A percentile compares a stretch with the other conserved stretches of the same genome.
These are phyloP conservation scores for Allium sativum DNA, from an alignment of 106 monocot species.

Conservation along the genomic window DNA sequence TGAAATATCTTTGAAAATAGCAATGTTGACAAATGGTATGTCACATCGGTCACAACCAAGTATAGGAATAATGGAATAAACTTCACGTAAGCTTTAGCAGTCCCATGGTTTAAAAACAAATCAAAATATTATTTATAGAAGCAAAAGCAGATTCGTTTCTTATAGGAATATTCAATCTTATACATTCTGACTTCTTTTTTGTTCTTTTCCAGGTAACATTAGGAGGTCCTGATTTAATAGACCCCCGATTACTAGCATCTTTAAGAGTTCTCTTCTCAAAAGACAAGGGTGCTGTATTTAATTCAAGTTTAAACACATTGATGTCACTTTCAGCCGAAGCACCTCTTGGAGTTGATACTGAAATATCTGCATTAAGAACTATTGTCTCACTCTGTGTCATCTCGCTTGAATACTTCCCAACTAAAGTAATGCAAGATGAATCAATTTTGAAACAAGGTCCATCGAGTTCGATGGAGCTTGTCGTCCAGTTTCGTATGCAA, in stretches of 20 bases:
- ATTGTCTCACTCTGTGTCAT: constrained; percentile 65
- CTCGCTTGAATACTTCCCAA: constrained; percentile 68
- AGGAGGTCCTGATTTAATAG: constrained; percentile 69
- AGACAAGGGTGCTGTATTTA: constrained; percentile 30
- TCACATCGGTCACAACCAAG: too few relatives aligned
- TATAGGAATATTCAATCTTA: background rate
- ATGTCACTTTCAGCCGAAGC: constrained; percentile 49
- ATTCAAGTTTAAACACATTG: constrained; percentile 28
- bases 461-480: constrained; percentile 46
- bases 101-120: too few relatives aligned
- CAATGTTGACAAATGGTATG: too few relatives aligned
- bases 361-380: constrained; percentile 54
- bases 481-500: constrained; percentile 70
- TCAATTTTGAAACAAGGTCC: constrained; percentile 31
- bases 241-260: constrained; percentile 79
- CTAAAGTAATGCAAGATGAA: constrained; percentile 96
- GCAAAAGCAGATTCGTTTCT: background rate
- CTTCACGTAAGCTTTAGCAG: too few relatives aligned
- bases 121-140: too few relatives aligned
- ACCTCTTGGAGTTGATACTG: constrained; percentile 53
- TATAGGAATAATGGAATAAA: too few relatives aligned
- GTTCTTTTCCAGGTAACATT: constrained; percentile 43
- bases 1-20: too few relatives aligned
- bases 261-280: constrained; percentile 53
- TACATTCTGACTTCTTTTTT: background rate